These are phyloP conservation scores for Candolleomyces aberdarensis DNA, from an alignment of 768 basidiomycete genomes.

Conservation along the genomic window DNA sequence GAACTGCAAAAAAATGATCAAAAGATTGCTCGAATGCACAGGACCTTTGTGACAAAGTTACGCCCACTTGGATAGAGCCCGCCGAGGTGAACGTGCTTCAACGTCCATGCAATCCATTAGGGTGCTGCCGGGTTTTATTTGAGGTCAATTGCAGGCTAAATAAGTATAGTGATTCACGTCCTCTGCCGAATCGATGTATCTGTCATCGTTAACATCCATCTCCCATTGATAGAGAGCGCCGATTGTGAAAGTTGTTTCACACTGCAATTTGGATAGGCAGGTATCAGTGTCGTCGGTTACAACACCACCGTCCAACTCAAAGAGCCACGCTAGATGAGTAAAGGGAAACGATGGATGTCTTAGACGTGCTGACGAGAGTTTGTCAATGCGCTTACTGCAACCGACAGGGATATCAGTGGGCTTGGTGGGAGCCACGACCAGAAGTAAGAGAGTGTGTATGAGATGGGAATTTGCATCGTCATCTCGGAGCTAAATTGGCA, in stretches of 20 bases:
- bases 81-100: constrained; percentile 69
- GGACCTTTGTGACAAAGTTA: constrained; percentile 15
- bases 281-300: constrained; percentile 69
- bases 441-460: too few species aligned
- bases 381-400: constrained; percentile 67
- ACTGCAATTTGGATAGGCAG: constrained; percentile 74
- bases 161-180: constrained; percentile 43
- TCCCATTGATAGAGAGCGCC: constrained; percentile 94
- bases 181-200: constrained; percentile 81
- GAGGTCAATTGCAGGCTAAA: constrained; percentile 4
- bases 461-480: too few species aligned
- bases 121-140: neutral
- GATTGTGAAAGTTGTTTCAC: constrained; percentile 80
- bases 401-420: constrained; percentile 70
- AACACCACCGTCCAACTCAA: constrained; percentile 85
- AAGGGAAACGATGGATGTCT: neutral
- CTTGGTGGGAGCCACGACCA: too few species aligned
- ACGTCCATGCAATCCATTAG: constrained; percentile 78
- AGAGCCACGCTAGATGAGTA: constrained; percentile 78
- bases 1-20: constrained; percentile 46
- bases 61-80: constrained; percentile 84
- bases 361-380: neutral
- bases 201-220: constrained; percentile 73
- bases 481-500: too few species aligned
- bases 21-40: constrained; percentile 1